Evolutionary conservation across 352 stramenopile species (phyloP).

Genomic region (Pythium plurisporium): DNA sequence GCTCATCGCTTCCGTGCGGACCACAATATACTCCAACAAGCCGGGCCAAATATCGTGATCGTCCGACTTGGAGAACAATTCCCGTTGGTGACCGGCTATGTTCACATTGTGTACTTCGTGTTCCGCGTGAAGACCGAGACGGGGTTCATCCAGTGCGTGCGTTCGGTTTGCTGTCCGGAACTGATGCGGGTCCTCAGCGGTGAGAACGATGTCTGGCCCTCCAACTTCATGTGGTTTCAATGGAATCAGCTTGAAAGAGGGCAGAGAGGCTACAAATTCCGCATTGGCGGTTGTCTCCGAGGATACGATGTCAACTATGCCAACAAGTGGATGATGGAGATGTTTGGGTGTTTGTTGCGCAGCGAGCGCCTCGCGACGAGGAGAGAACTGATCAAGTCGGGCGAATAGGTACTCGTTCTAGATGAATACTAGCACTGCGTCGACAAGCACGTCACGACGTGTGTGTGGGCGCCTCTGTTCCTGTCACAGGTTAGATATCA

Average conservation of each 20-base stretch:
- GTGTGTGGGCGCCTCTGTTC: too few species aligned
- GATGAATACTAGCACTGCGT: too few species aligned
- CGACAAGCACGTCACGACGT: too few species aligned
- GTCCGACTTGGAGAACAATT: background rate
- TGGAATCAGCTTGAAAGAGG: background rate
- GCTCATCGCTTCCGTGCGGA: background rate
- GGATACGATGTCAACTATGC: background rate
- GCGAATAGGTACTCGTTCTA: too few species aligned
- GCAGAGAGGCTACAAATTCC: background rate
- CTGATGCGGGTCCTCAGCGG: background rate
- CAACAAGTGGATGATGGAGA: background rate
- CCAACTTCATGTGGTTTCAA: background rate
- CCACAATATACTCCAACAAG: background rate
- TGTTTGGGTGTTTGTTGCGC: background rate
- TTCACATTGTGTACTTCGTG: background rate
- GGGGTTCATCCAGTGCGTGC: background rate
- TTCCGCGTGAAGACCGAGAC: background rate
- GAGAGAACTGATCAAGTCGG: background rate
- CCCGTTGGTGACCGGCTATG: background rate
- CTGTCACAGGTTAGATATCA: too few species aligned
- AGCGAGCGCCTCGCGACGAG: background rate
- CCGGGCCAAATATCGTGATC: background rate
- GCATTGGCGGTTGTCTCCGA: background rate
- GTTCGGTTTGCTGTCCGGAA: background rate
- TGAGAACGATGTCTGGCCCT: background rate